These are phyloP conservation scores for Colletotrichum melonis DNA, from an alignment of 2,329 filamentous ascomycete species.

Conservation along the genomic window DNA sequence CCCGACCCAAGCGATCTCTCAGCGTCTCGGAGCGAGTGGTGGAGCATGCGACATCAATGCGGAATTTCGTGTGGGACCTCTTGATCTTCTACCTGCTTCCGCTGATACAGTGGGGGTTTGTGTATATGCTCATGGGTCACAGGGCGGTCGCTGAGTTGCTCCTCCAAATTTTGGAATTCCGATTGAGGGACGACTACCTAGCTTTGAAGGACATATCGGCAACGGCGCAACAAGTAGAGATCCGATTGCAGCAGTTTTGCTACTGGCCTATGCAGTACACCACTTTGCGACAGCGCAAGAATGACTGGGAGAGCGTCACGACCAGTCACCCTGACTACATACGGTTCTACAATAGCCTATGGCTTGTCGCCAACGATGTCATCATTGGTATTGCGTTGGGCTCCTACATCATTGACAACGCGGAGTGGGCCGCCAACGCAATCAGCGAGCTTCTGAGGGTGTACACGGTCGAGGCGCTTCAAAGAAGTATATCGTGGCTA, in stretches of 20 bases:
- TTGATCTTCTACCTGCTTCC: conserved; percentile 83
- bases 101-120: conserved; percentile 76
- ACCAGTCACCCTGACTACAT: conserved; percentile 98
- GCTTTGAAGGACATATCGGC: conserved; percentile 96
- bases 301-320: conserved; percentile 95
- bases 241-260: conserved; percentile 96
- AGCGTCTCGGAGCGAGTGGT: conserved; percentile 96
- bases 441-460: conserved; percentile 80
- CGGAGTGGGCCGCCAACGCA: conserved; percentile 82
- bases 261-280: conserved; percentile 99
- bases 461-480: conserved; percentile 90
- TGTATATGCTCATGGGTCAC: conserved; percentile 83
- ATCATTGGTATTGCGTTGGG: conserved; percentile 98
- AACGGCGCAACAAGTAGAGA: conserved; percentile 96
- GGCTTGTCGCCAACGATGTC: conserved; percentile 98
- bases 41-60: conserved; percentile 88
- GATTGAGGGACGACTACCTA: conserved; percentile 79
- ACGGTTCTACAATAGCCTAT: conserved; percentile 97
- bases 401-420: conserved; percentile 97
- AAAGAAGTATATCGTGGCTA: conserved; percentile 91
- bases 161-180: conserved; percentile 85
- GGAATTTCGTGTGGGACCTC: conserved; percentile 81
- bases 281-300: conserved; percentile 87
- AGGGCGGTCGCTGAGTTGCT: conserved; percentile 84
- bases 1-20: conserved; percentile 82